These are phyloP conservation scores for Paecilomyces fulvus DNA, from an alignment of 2,329 filamentous ascomycete genomes.

Conservation along the genomic window DNA sequence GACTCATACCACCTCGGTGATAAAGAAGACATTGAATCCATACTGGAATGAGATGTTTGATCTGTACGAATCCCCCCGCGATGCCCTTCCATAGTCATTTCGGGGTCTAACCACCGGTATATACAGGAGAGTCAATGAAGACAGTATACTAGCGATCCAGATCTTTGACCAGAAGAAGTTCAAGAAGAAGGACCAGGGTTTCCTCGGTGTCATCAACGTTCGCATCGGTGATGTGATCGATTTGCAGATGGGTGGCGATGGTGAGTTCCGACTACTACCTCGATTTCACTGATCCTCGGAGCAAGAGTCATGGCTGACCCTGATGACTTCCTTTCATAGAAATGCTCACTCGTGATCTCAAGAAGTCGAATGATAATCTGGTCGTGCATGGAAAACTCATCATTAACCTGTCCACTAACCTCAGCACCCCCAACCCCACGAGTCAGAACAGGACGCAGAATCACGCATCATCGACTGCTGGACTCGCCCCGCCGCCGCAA, in stretches of 20 bases:
- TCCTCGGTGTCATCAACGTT: constrained; percentile 95
- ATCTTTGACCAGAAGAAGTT: constrained; percentile 99
- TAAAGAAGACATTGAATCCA: constrained; percentile 96
- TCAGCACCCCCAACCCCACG: constrained; percentile 58
- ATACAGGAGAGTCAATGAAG: constrained; percentile 75
- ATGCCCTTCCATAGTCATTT: constrained; percentile 1
- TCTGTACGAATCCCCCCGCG: constrained; percentile 55
- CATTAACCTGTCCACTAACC: constrained; percentile 88
- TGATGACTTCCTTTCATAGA: constrained; percentile 43
- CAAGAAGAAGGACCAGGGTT: constrained; percentile 99
- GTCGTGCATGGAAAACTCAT: constrained; percentile 98
- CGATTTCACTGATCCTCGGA: constrained; percentile 2
- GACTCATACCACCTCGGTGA: constrained; percentile 94
- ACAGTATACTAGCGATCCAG: constrained; percentile 93
- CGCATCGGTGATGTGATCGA: constrained; percentile 92
- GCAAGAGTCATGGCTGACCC: constrained; percentile 18
- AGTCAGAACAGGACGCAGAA: constrained; percentile 27
- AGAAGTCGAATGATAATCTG: constrained; percentile 96
- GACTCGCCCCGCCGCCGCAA: constrained; percentile 28
- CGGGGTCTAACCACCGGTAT: constrained; percentile 3
- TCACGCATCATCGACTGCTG: constrained; percentile 31
- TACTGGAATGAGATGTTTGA: constrained; percentile 99
- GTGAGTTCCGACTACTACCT: constrained; percentile 45
- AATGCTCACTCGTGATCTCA: constrained; percentile 95
- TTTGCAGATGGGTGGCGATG: constrained; percentile 79